Percentiles rank a stretch among this genome's conserved stretches.
These are phyloP conservation scores for Oenanthe sinensis DNA, from an alignment of 129 eudicot genomes.

Conservation along the genomic window DNA sequence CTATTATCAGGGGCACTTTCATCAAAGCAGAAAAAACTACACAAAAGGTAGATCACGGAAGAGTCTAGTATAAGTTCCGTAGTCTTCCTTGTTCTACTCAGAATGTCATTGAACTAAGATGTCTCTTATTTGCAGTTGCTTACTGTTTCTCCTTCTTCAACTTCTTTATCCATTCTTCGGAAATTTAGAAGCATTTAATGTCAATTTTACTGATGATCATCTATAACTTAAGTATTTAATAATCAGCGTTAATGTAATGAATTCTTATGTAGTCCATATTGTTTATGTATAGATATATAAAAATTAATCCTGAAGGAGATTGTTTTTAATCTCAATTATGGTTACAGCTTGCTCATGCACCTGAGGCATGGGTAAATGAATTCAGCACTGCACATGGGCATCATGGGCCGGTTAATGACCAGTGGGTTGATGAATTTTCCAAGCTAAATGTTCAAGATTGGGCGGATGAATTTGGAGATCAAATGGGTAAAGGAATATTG, in stretches of 20 bases:
- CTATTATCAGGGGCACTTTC: neutral
- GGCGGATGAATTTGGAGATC: slow-evolving; percentile 92
- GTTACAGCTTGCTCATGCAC: slow-evolving; percentile 58
- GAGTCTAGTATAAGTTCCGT: neutral
- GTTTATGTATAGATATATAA: neutral
- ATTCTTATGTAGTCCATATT: neutral
- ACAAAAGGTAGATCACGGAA: neutral
- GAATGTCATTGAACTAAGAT: neutral
- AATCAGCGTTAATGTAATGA: neutral
- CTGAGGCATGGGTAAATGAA: slow-evolving; percentile 78
- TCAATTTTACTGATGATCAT: neutral
- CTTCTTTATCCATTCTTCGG: neutral
- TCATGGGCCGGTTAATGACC: slow-evolving; percentile 54
- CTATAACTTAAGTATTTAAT: neutral
- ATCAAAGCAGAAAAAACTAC: neutral
- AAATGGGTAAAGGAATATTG: slow-evolving; percentile 66
- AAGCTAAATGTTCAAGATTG: slow-evolving; percentile 86
- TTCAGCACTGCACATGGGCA: slow-evolving; percentile 56
- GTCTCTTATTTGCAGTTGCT: neutral
- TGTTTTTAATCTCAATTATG: neutral
- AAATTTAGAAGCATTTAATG: neutral
- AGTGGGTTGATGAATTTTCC: slow-evolving; percentile 91
- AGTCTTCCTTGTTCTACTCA: neutral
- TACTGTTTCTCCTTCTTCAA: neutral
- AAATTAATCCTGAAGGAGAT: neutral